phyloP scores from a whole-genome alignment of 148 eudicot species.

The Nyssa sinensis region DNA sequence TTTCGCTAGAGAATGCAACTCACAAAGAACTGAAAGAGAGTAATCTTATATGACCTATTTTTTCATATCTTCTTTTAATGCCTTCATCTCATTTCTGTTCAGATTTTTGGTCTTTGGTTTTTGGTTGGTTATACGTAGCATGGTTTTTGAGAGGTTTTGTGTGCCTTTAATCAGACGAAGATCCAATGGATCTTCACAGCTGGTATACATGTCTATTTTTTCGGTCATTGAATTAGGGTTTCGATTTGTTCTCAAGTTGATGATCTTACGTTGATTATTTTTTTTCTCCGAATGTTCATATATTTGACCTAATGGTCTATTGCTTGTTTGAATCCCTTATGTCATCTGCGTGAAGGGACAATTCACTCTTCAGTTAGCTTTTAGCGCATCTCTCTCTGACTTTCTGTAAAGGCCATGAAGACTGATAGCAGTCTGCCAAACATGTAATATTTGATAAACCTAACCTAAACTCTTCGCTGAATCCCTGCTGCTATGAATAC shows the following conservation, averaged over 20 bases:
- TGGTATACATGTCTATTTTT: not conserved
- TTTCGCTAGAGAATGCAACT: constrained; percentile 47
- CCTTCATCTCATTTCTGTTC: not conserved
- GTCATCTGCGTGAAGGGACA: not conserved
- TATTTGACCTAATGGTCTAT: not conserved
- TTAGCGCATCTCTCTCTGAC: too few relatives aligned
- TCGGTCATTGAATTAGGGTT: not conserved
- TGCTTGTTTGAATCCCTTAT: not conserved
- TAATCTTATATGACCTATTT: constrained; percentile 9
- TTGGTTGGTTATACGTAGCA: constrained; percentile 12
- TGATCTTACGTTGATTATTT: not conserved
- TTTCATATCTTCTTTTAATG: not conserved
- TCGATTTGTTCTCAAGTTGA: not conserved
- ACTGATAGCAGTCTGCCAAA: too few relatives aligned
- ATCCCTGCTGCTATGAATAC: too few relatives aligned
- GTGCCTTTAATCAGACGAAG: not conserved
- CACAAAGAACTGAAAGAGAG: not conserved
- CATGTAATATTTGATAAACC: too few relatives aligned
- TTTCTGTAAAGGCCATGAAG: too few relatives aligned
- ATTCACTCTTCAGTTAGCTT: too few relatives aligned
- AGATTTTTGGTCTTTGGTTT: constrained; percentile 9
- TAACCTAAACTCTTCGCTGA: too few relatives aligned
- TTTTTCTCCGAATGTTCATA: not conserved
- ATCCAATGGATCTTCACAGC: not conserved
- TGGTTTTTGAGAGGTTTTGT: constrained; percentile 3